Conservation (phyloP, 495 filamentous ascomycete genomes). For the Friedmanniomyces simplex region DNA sequence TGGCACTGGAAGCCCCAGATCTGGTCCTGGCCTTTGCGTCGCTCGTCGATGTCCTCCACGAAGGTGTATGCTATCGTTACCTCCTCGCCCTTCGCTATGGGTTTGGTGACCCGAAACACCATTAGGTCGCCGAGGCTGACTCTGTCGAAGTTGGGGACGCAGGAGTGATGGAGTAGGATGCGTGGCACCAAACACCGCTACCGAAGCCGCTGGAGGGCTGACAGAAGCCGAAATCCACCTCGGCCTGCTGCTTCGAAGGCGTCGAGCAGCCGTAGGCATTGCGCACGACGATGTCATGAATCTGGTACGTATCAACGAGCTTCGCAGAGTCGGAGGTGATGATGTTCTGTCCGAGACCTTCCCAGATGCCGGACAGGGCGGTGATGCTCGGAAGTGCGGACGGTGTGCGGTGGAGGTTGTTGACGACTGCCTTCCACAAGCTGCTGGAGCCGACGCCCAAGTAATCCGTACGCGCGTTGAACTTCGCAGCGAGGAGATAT, state of each 20-base stretch:
- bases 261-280: background rate
- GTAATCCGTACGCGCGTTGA: background rate
- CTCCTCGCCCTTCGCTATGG: background rate
- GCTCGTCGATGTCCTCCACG: background rate
- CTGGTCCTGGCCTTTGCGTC: background rate
- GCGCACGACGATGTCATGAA: background rate
- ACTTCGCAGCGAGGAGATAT: background rate
- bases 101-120: background rate
- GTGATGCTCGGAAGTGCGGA: background rate
- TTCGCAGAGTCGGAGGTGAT: background rate
- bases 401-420: background rate
- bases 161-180: background rate
- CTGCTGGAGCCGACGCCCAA: background rate
- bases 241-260: background rate
- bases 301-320: background rate
- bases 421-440: background rate
- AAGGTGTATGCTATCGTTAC: background rate
- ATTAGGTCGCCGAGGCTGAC: background rate
- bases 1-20: background rate
- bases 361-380: background rate
- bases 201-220: background rate
- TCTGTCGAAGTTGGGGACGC: background rate
- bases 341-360: background rate
- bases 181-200: background rate
- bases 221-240: background rate